A percentile compares a stretch with the other conserved stretches of the same genome.
Conservation (phyloP, 345 rosid species). For the Hibiscus syriacus region DNA sequence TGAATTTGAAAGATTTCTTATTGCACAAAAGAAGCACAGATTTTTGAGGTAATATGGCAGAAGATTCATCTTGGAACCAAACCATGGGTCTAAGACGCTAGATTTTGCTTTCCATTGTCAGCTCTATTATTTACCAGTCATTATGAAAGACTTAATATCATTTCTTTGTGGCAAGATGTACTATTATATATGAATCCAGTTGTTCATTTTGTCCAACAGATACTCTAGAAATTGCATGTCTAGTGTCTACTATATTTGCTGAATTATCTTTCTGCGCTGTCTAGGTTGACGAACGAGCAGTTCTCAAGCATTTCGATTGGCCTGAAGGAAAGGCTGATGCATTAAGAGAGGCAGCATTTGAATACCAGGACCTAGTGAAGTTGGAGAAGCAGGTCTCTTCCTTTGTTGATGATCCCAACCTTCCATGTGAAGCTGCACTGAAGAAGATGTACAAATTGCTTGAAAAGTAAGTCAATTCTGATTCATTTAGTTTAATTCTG, state of each 20-base stretch:
- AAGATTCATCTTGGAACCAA: conserved; percentile 4
- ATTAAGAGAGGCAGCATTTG: conserved; percentile 91
- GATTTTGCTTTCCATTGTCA: neutral
- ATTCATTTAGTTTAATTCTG: conserved; percentile 1
- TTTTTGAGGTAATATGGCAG: neutral
- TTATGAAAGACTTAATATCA: neutral
- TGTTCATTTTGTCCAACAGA: neutral
- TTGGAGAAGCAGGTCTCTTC: conserved; percentile 73
- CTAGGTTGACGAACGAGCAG: conserved; percentile 96
- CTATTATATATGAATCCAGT: neutral
- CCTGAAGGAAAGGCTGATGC: conserved; percentile 99
- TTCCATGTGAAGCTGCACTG: conserved; percentile 82
- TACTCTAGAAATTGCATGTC: neutral
- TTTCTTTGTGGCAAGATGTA: neutral
- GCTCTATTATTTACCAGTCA: neutral
- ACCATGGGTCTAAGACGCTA: neutral
- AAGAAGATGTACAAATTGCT: conserved; percentile 93
- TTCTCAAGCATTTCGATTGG: conserved; percentile 98
- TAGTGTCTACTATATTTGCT: neutral
- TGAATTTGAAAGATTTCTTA: neutral
- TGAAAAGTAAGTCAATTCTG: conserved; percentile 60
- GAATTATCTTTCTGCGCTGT: conserved; percentile 7
- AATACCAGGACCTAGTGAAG: conserved; percentile 89
- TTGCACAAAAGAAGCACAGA: neutral
- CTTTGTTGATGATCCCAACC: conserved; percentile 74